phyloP scores from a whole-genome alignment of 495 filamentous ascomycete genomes.

The Podospora appendiculata region DNA sequence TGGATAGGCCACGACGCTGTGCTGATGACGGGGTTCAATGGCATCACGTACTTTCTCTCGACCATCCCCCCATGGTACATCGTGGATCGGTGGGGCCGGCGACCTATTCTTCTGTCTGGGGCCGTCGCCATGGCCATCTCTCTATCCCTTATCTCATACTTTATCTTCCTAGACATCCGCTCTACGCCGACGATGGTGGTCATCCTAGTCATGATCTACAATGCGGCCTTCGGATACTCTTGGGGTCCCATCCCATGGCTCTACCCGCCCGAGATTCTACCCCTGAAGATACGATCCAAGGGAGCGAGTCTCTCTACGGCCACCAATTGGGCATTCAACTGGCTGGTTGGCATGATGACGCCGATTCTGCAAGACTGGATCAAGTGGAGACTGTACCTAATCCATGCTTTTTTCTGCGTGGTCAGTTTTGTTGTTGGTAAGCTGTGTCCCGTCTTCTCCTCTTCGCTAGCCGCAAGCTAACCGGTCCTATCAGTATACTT shows the following conservation, averaged over 20 bases:
- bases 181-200: slow-evolving; percentile 80
- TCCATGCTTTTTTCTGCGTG: slow-evolving; percentile 96
- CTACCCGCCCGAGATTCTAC: slow-evolving; percentile 95
- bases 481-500: slow-evolving; percentile 65
- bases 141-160: slow-evolving; percentile 90
- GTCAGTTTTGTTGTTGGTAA: slow-evolving; percentile 93
- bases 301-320: slow-evolving; percentile 95
- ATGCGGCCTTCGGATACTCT: slow-evolving; percentile 95
- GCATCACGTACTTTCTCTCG: slow-evolving; percentile 79
- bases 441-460: slow-evolving; percentile 22
- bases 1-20: slow-evolving; percentile 87
- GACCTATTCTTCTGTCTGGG: slow-evolving; percentile 82
- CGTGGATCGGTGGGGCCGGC: slow-evolving; percentile 86
- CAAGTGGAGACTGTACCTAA: slow-evolving; percentile 83
- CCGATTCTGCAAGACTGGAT: slow-evolving; percentile 87
- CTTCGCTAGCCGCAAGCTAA: not conserved
- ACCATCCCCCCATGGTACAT: slow-evolving; percentile 97
- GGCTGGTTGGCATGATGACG: slow-evolving; percentile 91
- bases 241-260: slow-evolving; percentile 99
- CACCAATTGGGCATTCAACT: slow-evolving; percentile 97
- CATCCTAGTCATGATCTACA: slow-evolving; percentile 95
- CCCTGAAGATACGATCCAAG: slow-evolving; percentile 94
- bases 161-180: slow-evolving; percentile 76
- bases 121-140: slow-evolving; percentile 87
- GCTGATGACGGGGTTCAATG: slow-evolving; percentile 97